phyloP scores from a whole-genome alignment of 345 rosid genomes.

The Euphorbia pulcherrima region DNA sequence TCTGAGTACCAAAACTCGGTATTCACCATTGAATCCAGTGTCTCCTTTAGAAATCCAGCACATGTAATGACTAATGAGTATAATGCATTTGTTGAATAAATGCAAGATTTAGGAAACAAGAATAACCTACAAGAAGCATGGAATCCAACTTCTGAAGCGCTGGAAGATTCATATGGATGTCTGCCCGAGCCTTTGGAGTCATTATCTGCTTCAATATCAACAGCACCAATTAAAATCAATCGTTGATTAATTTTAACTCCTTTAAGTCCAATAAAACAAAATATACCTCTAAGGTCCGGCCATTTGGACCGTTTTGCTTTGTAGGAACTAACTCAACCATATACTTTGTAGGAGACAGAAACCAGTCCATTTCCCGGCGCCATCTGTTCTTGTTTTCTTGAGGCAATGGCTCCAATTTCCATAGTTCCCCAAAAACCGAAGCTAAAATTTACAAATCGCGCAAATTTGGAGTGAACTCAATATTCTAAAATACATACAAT shows the following conservation, averaged over 20 bases:
- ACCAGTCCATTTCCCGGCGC: conserved; percentile 91
- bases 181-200: conserved; percentile 90
- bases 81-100: neutral
- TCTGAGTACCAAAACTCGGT: conserved; percentile 91
- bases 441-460: conserved; percentile 33
- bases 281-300: conserved; percentile 70
- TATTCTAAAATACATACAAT: neutral
- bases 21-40: conserved; percentile 74
- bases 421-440: conserved; percentile 85
- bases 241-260: neutral
- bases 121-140: conserved; percentile 72
- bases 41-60: conserved; percentile 46
- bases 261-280: conserved; percentile 5
- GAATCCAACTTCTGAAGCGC: conserved; percentile 91
- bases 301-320: conserved; percentile 79
- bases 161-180: conserved; percentile 90
- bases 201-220: conserved; percentile 60
- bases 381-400: conserved; percentile 76
- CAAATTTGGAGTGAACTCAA: neutral
- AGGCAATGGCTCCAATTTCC: conserved; percentile 88
- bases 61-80: neutral
- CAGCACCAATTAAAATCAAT: conserved; percentile 5
- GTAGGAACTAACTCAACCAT: conserved; percentile 97
- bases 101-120: conserved; percentile 14
- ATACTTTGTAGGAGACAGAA: conserved; percentile 85